Conservation (phyloP, 2,329 filamentous ascomycete genomes). For the Madurella fahalii region DNA sequence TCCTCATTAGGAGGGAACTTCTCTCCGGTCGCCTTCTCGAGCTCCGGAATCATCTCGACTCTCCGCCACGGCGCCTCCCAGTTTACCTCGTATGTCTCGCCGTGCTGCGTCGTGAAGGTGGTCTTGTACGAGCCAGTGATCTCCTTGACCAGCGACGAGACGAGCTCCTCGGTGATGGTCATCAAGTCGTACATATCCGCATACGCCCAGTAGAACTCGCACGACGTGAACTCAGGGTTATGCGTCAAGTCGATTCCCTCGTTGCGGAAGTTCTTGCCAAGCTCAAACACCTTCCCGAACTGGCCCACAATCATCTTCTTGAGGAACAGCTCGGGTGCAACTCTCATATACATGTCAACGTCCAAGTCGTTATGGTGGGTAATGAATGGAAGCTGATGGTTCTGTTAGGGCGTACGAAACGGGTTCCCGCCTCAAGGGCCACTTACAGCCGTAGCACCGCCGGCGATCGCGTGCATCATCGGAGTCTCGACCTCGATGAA, state of each 20-base stretch:
- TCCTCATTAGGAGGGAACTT: constrained; percentile 89
- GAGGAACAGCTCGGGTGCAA: constrained; percentile 92
- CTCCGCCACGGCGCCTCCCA: constrained; percentile 93
- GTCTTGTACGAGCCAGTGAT: constrained; percentile 83
- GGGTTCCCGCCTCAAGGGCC: too few species aligned
- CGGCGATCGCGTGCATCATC: constrained; percentile 94
- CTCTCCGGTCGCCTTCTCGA: constrained; percentile 85
- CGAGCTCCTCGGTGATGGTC: constrained; percentile 87
- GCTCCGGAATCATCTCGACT: constrained; percentile 90
- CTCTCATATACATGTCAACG: constrained; percentile 91
- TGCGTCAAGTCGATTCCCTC: constrained; percentile 89
- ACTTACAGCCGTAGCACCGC: constrained; percentile 74
- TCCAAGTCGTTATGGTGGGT: constrained; percentile 96
- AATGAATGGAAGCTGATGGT: constrained; percentile 67
- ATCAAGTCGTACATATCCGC: constrained; percentile 89
- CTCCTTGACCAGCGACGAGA: constrained; percentile 83
- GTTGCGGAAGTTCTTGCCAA: constrained; percentile 94
- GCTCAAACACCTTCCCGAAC: constrained; percentile 89
- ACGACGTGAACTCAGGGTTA: constrained; percentile 97
- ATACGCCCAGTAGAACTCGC: constrained; percentile 96
- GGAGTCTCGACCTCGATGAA: constrained; percentile 96
- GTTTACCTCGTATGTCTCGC: constrained; percentile 86
- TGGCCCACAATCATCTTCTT: constrained; percentile 96
- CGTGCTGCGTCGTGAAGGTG: constrained; percentile 78
- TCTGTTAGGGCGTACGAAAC: not conserved